Percentiles rank a stretch among this genome's conserved stretches.
These are phyloP conservation scores for Halenospora varia DNA, from an alignment of 495 filamentous ascomycete species.

Conservation along the genomic window DNA sequence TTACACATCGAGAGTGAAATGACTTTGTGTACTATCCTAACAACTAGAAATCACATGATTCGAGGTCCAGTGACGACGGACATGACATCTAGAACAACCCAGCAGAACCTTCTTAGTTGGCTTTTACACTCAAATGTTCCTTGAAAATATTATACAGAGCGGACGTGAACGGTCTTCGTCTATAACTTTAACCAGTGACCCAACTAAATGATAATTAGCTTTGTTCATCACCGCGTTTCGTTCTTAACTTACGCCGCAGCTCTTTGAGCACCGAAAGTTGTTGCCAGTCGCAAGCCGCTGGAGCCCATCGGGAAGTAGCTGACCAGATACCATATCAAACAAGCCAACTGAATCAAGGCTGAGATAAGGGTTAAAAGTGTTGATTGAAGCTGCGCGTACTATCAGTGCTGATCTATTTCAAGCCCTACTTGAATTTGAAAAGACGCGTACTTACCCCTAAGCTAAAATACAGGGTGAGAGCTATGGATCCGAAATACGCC, in stretches of 20 bases:
- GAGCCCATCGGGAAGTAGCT: constrained; percentile 98
- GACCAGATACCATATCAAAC: constrained; percentile 89
- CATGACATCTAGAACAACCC: background rate
- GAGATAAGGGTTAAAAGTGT: constrained; percentile 80
- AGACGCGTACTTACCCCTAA: constrained; percentile 67
- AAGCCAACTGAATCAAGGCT: constrained; percentile 74
- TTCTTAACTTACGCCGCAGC: constrained; percentile 52
- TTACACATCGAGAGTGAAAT: too few relatives aligned
- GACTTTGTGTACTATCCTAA: too few relatives aligned
- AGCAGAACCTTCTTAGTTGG: background rate
- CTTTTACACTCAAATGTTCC: background rate
- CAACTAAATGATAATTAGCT: constrained; percentile 37
- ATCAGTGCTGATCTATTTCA: background rate
- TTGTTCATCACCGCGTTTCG: background rate
- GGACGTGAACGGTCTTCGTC: background rate
- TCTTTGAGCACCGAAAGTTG: constrained; percentile 76
- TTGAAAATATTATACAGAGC: background rate
- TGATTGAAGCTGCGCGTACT: constrained; percentile 58
- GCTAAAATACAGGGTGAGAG: constrained; percentile 84
- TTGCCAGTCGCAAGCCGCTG: constrained; percentile 74
- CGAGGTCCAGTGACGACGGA: background rate
- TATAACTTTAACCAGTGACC: constrained; percentile 65
- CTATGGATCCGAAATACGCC: constrained; percentile 94
- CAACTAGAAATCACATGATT: background rate
- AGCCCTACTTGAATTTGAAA: background rate